Conservation (phyloP, 768 basidiomycete species). For the Coprinopsis cinerea region DNA sequence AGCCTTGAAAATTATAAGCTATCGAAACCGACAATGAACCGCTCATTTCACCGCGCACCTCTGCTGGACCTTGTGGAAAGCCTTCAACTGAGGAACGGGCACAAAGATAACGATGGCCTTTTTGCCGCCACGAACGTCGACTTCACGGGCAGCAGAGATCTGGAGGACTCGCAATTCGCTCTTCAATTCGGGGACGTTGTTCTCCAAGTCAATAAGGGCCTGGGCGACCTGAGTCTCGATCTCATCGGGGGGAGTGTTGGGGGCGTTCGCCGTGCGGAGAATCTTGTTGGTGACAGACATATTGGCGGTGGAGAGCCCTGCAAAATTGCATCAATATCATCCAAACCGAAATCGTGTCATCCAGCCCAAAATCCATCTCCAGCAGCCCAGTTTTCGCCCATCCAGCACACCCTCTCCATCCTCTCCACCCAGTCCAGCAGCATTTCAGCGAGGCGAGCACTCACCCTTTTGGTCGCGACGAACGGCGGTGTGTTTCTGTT, state of each 20-base stretch:
- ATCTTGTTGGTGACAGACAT: constrained; percentile 88
- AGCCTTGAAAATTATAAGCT: too few relatives aligned
- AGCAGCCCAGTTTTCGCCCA: constrained; percentile 9
- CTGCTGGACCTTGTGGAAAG: constrained; percentile 96
- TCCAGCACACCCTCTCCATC: constrained; percentile 14
- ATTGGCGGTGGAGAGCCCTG: constrained; percentile 35
- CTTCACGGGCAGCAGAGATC: constrained; percentile 97
- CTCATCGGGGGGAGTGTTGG: constrained; percentile 82
- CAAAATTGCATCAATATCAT: constrained; percentile 43
- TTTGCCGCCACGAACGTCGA: constrained; percentile 98
- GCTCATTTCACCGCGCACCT: too few relatives aligned
- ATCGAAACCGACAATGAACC: too few relatives aligned
- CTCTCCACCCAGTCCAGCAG: constrained; percentile 14
- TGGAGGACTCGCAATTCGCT: constrained; percentile 90
- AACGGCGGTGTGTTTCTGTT: too few relatives aligned
- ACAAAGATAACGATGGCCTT: constrained; percentile 99
- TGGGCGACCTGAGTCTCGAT: constrained; percentile 90
- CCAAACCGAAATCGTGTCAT: constrained; percentile 33
- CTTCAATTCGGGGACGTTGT: constrained; percentile 98
- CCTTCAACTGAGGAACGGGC: constrained; percentile 94
- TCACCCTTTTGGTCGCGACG: too few relatives aligned
- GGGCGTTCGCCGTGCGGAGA: constrained; percentile 93
- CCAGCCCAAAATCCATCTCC: constrained; percentile 43
- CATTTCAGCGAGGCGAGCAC: too few relatives aligned
- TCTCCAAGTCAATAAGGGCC: constrained; percentile 95